phyloP scores from a whole-genome alignment of 164 flowering plant genomes.

The Cinnamomum chago region DNA sequence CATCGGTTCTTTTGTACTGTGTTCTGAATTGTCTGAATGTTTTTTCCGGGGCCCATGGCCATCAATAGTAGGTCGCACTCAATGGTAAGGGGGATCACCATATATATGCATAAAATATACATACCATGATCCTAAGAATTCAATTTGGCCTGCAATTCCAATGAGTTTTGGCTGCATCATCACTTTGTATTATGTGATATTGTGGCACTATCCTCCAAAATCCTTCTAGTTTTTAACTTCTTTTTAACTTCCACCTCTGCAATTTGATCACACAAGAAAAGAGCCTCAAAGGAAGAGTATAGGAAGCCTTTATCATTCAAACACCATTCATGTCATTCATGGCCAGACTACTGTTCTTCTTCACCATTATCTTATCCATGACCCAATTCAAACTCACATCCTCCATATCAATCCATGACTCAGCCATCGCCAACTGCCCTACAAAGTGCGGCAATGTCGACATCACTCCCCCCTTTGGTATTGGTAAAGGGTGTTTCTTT shows the following conservation, averaged over 20 bases:
- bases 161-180: no score
- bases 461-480: constrained; percentile 3
- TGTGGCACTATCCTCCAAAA: no score
- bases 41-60: no score
- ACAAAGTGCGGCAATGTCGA: constrained; percentile 2
- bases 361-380: not conserved
- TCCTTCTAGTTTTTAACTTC: not conserved
- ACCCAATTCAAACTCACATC: not conserved
- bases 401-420: not conserved
- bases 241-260: no score
- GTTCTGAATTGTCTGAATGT: no score
- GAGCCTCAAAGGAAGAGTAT: not conserved
- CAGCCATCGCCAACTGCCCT: not conserved
- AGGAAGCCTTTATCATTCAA: not conserved
- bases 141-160: no score
- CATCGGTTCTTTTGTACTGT: no score
- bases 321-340: not conserved
- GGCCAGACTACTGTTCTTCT: not conserved
- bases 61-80: no score
- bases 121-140: no score
- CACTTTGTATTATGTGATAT: no score
- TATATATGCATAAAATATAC: no score
- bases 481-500: constrained; percentile 1
- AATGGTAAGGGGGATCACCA: no score
- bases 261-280: not conserved